Evolutionary conservation across 2,329 filamentous ascomycete genomes (phyloP), one percentile per base, ranked within the genome.

Genomic region (Neospermospora avenae): DNA sequence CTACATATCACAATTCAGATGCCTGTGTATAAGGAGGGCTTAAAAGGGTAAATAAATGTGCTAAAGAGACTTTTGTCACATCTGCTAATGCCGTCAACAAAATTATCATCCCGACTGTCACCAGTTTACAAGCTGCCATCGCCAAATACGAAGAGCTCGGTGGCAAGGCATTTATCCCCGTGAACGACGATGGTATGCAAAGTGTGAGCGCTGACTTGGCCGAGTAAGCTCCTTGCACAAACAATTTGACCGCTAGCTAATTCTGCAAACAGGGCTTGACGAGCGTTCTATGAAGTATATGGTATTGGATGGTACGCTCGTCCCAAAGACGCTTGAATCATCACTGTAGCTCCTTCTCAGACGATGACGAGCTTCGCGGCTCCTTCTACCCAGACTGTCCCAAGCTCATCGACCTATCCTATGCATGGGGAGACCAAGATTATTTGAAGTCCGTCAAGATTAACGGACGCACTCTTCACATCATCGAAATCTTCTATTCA

Each of bases 161-260:
- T 20, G 86, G 86, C 11, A 82, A 84, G 1, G 85, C 86, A 34
- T 86, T 82, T 67, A 85, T 89, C 63, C 86, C 87, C 67, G 74
- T 88, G 69, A 88, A 88, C 64, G 86, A 89, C 60, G 85, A 89
- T 64, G 85, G 85, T 62, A 84, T 88, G 80, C 85, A 87, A 70
- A 73, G 85, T 35, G 76, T 69, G 4, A 51, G 45, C 14, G 49
- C 53, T 2, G 67, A 68, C 20, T 16, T 66, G 31, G 61, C 65
- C n/a, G 62, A 67, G 65, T 67, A 60, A 64, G 61, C 59, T n/a
- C 25, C 39, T 20, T n/a, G 10, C 2, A 14, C n/a, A 34, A 28
- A 31, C 85, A 37, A 75, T 87, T 14, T 73, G 78, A 2, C 72
- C 74, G 3, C 74, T 80, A 20, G n/a, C 74, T 55, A 42, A 57